Evolutionary conservation across 1,284 basidiomycete species (phyloP).

Genomic region (Termitomyces sp.): DNA sequence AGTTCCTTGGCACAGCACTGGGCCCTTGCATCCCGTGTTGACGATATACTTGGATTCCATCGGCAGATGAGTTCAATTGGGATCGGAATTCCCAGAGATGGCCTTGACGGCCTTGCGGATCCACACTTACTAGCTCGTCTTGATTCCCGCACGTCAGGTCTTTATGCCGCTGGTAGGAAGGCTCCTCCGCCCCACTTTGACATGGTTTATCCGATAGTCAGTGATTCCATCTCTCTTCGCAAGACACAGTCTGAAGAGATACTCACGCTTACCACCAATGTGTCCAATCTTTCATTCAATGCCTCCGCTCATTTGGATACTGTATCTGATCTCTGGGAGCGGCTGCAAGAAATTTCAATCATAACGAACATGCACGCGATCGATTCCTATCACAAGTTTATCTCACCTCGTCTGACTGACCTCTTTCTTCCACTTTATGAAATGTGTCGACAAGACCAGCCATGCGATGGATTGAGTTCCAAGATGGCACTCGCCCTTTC

Average conservation of each 20-base stretch:
- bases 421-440: conserved; percentile 29
- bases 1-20: conserved; percentile 27
- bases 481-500: conserved; percentile 28
- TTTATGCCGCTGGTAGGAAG: neutral
- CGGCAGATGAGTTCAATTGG: conserved; percentile 13
- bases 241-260: neutral
- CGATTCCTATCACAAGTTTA: conserved; percentile 11
- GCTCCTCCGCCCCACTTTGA: neutral
- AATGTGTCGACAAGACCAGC: conserved; percentile 17
- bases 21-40: conserved; percentile 21
- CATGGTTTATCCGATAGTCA: neutral
- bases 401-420: conserved; percentile 9
- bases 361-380: neutral
- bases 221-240: neutral
- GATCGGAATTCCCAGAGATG: neutral
- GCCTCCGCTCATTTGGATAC: conserved; percentile 4
- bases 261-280: neutral
- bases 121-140: conserved; percentile 9
- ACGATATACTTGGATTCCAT: conserved; percentile 27
- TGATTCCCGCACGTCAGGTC: conserved; percentile 2
- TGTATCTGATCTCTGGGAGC: conserved; percentile 13
- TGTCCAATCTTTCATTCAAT: conserved; percentile 8
- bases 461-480: conserved; percentile 14
- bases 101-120: neutral
- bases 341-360: neutral